These are phyloP conservation scores for Erigeron canadensis DNA, from an alignment of 129 eudicot species.

Conservation along the genomic window DNA sequence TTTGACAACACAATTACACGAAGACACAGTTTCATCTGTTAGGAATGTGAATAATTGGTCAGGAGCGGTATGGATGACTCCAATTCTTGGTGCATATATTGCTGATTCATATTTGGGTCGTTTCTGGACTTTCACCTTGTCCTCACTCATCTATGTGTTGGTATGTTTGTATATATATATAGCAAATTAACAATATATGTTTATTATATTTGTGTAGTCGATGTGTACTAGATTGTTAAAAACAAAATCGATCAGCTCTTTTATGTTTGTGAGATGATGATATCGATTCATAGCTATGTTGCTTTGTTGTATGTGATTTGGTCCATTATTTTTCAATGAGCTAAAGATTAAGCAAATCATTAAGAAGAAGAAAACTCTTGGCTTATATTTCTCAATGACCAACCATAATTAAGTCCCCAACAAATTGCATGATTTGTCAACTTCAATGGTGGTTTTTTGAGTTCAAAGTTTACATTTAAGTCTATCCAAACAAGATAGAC, in stretches of 20 bases:
- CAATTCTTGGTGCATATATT: constrained; percentile 81
- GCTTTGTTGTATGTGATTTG: constrained; percentile 16
- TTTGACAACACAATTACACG: constrained; percentile 83
- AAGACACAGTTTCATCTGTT: constrained; percentile 86
- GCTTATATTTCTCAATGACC: constrained; percentile 28
- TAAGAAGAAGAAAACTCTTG: constrained; percentile 9
- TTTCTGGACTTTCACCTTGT: constrained; percentile 87
- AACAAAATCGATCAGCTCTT: neutral
- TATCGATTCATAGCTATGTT: constrained; percentile 9
- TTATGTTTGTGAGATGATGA: neutral
- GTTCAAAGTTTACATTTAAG: constrained; percentile 1
- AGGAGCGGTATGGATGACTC: constrained; percentile 92
- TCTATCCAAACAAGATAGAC: neutral
- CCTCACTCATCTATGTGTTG: constrained; percentile 76
- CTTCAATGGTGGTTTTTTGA: constrained; percentile 16
- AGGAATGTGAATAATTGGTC: constrained; percentile 93
- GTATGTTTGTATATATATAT: constrained; percentile 35
- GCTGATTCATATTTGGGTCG: constrained; percentile 95
- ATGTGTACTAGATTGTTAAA: neutral
- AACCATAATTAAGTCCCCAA: constrained; percentile 19
- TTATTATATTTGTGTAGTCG: neutral
- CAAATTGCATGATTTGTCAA: constrained; percentile 28
- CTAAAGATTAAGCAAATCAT: neutral
- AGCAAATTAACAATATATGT: neutral
- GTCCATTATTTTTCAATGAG: constrained; percentile 30